Conservation (phyloP, 495 filamentous ascomycete species). For the Penicillium flavigenum region DNA sequence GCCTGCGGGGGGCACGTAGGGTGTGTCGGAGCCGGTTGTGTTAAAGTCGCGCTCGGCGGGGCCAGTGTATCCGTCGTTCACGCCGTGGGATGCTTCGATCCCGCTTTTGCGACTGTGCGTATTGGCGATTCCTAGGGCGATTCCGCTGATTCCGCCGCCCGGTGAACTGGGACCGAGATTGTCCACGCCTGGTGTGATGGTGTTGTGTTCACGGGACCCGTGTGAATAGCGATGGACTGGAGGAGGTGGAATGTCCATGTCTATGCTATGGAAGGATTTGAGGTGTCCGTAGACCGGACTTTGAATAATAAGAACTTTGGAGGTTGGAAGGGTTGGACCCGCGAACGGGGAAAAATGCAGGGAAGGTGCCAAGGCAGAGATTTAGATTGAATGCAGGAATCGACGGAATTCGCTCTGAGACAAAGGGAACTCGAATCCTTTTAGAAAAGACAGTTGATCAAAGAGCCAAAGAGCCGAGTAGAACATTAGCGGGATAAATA, state of each 20-base stretch:
- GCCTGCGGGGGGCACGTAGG: slow-evolving; percentile 40
- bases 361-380: slow-evolving; percentile 7
- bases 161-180: slow-evolving; percentile 69
- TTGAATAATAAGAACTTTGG: not conserved
- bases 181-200: slow-evolving; percentile 69
- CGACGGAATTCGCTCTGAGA: slow-evolving; percentile 2
- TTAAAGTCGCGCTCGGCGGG: slow-evolving; percentile 48
- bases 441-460: not conserved
- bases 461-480: not conserved
- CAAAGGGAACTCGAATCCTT: not conserved
- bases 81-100: slow-evolving; percentile 60
- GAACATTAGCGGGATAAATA: slow-evolving; percentile 19
- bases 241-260: slow-evolving; percentile 19
- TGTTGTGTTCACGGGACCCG: slow-evolving; percentile 41
- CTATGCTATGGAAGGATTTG: not conserved
- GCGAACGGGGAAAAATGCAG: slow-evolving; percentile 1
- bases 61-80: slow-evolving; percentile 37
- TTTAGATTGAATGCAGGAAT: slow-evolving; percentile 15
- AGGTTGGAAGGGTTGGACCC: not conserved
- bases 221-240: slow-evolving; percentile 16
- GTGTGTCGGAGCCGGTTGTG: slow-evolving; percentile 46
- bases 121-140: slow-evolving; percentile 72
- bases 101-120: slow-evolving; percentile 71
- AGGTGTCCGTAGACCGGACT: not conserved
- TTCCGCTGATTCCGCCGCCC: slow-evolving; percentile 75